A percentile compares a stretch with the other conserved stretches of the same genome.
phyloP scores from a whole-genome alignment of 768 basidiomycete species.

The Phlebiopsis flavidoalba region DNA sequence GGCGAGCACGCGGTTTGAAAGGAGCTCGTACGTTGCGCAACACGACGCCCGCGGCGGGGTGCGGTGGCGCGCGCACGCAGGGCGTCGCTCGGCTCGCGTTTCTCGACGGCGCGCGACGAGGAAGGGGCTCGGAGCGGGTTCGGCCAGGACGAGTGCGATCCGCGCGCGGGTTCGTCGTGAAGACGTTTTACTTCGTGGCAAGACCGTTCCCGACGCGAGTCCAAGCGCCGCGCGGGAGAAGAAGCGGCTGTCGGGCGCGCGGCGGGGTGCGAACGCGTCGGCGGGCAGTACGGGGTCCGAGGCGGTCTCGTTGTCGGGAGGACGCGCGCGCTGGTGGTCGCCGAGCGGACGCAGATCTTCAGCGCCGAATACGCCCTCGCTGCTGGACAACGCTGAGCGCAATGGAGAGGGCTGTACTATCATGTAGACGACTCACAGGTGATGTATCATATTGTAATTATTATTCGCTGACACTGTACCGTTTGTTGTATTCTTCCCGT shows the following conservation, averaged over 20 bases:
- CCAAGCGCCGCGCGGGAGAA: constrained; percentile 58
- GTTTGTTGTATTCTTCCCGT: not conserved
- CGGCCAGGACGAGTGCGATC: constrained; percentile 81
- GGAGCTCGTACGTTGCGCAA: constrained; percentile 49
- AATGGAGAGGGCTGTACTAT: constrained; percentile 53
- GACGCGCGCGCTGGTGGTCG: constrained; percentile 45
- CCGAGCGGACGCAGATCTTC: constrained; percentile 44
- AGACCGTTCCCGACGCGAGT: constrained; percentile 80
- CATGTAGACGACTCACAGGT: constrained; percentile 40
- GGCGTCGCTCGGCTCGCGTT: constrained; percentile 62
- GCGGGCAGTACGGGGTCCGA: constrained; percentile 18
- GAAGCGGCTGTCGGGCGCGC: constrained; percentile 48
- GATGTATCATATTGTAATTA: constrained; percentile 9
- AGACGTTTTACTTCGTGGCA: constrained; percentile 87
- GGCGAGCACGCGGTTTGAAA: constrained; percentile 56
- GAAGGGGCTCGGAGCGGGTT: constrained; percentile 62
- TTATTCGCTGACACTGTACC: not conserved
- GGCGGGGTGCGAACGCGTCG: constrained; percentile 35
- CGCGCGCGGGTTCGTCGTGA: constrained; percentile 64
- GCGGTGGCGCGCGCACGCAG: constrained; percentile 73
- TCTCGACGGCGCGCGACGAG: constrained; percentile 65
- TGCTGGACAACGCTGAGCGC: constrained; percentile 35
- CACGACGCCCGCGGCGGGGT: constrained; percentile 68
- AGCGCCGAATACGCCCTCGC: constrained; percentile 47
- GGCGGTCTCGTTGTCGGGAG: not conserved